Evolutionary conservation across 1,139 yeast species (phyloP), one percentile per base, ranked within the genome.

Genomic region (Sugiyamaella pinicola): DNA sequence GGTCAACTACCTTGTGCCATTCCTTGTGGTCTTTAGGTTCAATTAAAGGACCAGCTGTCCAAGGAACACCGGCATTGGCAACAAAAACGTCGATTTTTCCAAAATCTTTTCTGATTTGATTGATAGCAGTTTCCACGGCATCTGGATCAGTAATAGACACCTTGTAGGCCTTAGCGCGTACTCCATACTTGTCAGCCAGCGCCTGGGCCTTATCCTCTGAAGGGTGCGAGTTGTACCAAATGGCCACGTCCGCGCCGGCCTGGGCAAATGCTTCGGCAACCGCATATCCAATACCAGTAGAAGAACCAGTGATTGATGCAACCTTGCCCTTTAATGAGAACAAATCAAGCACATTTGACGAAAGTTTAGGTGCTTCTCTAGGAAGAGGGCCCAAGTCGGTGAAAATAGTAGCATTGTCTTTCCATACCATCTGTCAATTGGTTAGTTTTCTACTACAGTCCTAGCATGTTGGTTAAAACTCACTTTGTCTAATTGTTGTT

Each of bases 11-110:
- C 64, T 79, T 80, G 60, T 82, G 73, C 90, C 90, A 87, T 60
- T 75, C 80, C 45, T 74, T 74, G 69, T 82, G 75, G 64, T 80
- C 80, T 38, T 74, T 77, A 57, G 75, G 74, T 52, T 86, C 88
- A 56, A 86, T 73, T 62, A 83, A 68, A 37, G 84, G 77, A 21
- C 95, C 96, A 22, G 82, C 80, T 34, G 83, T 79, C 96, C 96
- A 89, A 26, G 95, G 87, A 41, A 87, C 82, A 57, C 96, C 96
- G 21, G 96, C 96, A 69, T 89, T 89, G 64, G 96, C 95, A 26
- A 89, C 95, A 67, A 88, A 85, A 28, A 86, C 78, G 67, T 89
- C 96, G 62, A 89, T 84, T 56, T 83, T 81, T 52, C 84, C 84
- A 68, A 90, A 89, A 65, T 88, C 96, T 61, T 74, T 63, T 61